These are phyloP conservation scores for Uronychia setigera DNA, from an alignment of 73 alveolate genomes.

Conservation along the genomic window DNA sequence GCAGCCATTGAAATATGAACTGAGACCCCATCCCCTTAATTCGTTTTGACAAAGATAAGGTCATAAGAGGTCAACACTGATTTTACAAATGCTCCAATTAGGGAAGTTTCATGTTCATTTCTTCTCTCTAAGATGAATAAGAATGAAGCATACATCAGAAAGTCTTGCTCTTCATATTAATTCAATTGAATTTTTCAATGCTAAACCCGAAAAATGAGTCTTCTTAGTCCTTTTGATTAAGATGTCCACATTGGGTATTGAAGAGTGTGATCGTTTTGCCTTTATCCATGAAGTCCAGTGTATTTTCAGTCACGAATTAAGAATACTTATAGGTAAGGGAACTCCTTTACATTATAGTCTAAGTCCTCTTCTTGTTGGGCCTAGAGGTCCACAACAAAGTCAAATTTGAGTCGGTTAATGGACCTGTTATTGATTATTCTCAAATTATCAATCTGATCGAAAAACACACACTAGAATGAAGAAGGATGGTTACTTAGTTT, in stretches of 20 bases:
- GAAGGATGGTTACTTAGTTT: too few relatives aligned
- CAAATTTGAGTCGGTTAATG: neutral
- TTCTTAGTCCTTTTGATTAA: neutral
- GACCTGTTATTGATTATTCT: neutral
- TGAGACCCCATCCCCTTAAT: neutral
- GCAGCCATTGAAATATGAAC: neutral
- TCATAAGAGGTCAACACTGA: neutral
- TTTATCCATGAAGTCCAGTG: neutral
- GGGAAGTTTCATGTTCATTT: neutral
- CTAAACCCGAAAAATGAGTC: neutral
- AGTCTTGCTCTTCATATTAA: neutral
- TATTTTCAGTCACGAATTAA: neutral
- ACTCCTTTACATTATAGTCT: neutral
- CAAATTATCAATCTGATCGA: neutral
- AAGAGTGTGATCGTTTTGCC: neutral
- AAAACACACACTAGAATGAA: neutral
- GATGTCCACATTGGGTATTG: neutral
- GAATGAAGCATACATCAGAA: too few relatives aligned
- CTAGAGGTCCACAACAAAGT: neutral
- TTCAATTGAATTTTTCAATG: neutral
- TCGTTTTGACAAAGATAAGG: neutral
- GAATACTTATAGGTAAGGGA: neutral
- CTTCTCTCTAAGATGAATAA: too few relatives aligned
- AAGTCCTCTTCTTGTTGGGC: neutral
- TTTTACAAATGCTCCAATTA: neutral